Evolutionary conservation across 225 moss, liverwort and hornwort species (phyloP).

Genomic region (Pseudoscleropodium purum): DNA sequence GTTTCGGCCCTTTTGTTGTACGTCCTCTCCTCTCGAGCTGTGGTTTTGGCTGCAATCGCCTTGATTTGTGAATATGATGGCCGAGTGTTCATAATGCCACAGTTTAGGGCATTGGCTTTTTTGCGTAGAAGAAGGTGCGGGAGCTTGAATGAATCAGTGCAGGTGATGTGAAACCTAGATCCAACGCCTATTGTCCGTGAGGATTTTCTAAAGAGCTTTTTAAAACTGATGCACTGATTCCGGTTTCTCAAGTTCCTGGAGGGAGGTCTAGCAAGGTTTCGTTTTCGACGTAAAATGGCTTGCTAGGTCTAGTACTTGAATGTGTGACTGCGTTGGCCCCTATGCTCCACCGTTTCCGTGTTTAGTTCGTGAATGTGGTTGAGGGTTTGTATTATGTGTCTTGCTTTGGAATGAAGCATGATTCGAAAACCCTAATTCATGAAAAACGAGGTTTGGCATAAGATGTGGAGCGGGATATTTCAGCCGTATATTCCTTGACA

Average conservation of each 20-base stretch:
- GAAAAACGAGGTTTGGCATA: no score
- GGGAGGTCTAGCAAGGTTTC: not conserved
- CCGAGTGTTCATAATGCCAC: not conserved
- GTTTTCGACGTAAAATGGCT: not conserved
- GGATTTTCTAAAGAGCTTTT: slow-evolving; percentile 19
- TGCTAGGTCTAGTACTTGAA: not conserved
- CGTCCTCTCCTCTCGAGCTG: not conserved
- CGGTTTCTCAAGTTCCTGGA: not conserved
- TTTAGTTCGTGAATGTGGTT: no score
- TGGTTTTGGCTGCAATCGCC: not conserved
- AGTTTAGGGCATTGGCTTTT: not conserved
- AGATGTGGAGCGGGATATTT: no score
- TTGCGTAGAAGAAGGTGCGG: not conserved
- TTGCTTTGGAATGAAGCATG: no score
- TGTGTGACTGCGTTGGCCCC: not conserved
- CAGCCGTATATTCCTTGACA: no score
- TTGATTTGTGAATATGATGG: not conserved
- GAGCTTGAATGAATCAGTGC: not conserved
- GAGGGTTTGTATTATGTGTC: no score
- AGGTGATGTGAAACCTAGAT: slow-evolving; percentile 18
- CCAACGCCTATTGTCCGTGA: slow-evolving; percentile 3
- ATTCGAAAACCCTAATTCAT: no score
- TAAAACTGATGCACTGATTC: slow-evolving; percentile 24
- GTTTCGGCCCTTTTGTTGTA: not conserved
- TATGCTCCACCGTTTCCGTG: no score